Base-by-base conservation (phyloP, 495 filamentous ascomycete species). In the Acidiella bohemica region DNA sequence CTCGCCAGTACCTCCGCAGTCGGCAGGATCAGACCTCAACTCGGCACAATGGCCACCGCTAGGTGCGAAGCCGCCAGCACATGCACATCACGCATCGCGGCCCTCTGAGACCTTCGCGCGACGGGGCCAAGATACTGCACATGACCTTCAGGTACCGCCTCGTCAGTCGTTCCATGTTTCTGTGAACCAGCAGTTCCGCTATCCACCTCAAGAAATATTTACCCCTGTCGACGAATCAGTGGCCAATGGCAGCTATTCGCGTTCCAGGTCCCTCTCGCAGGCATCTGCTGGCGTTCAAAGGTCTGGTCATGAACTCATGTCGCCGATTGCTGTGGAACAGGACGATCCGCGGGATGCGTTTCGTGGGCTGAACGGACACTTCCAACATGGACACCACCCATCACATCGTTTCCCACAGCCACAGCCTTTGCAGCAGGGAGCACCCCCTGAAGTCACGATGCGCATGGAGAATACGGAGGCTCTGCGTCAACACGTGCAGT, bases 11-110 rank as follows among this genome's bases (percentile, higher is more conserved):
- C 57, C 54, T 18, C 46, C 49, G 13, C 42, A 27, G 12, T 50
- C 46, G 0, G 32, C 41, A 12, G 34, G 27, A 10, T 41, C 47
- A 16, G 45, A 36, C 9, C 53, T 56, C 32, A 24, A 28, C 2
- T 18, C 45, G 8, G 36, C 49, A 3, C 50, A 40, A 24, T 49
- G 39, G 32, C 38, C 44, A n/a, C 7, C 33, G 11, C 14, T 40
- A 2, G 16, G 21, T 17, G 31, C 29, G n/a, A 10, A 32, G 6
- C 41, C 22, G 19, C 47, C 29, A 16, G 48, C 48, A 14, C 54
- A 61, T 32, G 21, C 53, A 6, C 48, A 59, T 33, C 54, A 56
- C 32, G 34, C 39, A 2, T 58, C 58, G 10, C 54, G 55, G 27
- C 37, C 49, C 3, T 30, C 42, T 39, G n/a, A n/a, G n/a, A n/a